Conservation (phyloP, 2,329 filamentous ascomycete species). For the Leptographium procerum region DNA sequence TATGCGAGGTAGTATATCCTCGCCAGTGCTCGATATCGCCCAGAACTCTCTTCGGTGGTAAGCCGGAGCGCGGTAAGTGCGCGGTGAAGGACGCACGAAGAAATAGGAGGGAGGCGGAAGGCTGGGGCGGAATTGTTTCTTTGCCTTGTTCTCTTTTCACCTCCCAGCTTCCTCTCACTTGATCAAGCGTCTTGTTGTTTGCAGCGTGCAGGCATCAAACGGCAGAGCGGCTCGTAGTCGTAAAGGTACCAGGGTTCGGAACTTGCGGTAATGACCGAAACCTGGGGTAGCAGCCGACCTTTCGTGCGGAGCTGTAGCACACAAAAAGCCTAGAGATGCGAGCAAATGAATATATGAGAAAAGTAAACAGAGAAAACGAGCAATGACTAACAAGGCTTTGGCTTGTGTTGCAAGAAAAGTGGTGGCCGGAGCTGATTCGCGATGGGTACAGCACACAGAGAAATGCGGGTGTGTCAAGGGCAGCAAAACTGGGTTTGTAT, state of each 20-base stretch:
- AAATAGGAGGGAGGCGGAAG: background rate
- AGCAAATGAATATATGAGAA: background rate
- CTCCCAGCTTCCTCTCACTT: background rate
- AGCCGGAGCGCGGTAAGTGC: background rate
- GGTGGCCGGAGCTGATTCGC: background rate
- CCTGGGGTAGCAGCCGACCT: background rate
- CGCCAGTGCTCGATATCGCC: background rate
- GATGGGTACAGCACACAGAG: background rate
- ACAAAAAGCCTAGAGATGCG: background rate
- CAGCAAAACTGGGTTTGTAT: slow-evolving; percentile 10
- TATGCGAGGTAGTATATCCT: background rate
- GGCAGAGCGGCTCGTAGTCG: background rate
- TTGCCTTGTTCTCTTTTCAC: background rate
- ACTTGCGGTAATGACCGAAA: background rate
- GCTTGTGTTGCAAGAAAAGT: background rate
- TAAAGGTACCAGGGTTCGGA: background rate
- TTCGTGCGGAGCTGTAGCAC: background rate
- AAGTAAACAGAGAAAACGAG: background rate
- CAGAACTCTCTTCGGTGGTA: background rate
- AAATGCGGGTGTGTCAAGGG: background rate
- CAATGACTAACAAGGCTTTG: background rate
- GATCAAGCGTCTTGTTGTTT: background rate
- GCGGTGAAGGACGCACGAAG: too few relatives aligned
- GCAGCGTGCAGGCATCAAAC: background rate
- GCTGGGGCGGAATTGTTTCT: background rate